Conservation (phyloP, 2,329 filamentous ascomycete genomes). For the Colletotrichum paranaense region DNA sequence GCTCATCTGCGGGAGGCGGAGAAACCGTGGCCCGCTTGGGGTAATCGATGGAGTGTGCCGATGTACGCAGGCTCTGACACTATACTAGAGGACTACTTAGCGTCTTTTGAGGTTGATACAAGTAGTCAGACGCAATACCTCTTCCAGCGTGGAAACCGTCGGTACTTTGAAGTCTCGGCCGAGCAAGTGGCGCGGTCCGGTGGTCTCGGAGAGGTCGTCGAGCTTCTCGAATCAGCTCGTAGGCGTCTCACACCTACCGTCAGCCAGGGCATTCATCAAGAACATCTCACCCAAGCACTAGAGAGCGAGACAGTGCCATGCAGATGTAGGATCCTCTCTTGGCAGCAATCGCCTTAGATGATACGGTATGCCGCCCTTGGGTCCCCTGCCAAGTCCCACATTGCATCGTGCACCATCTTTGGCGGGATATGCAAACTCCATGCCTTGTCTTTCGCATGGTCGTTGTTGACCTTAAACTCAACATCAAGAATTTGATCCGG, state of each 20-base stretch:
- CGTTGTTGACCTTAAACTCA: background rate
- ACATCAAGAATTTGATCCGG: background rate
- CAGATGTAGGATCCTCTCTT: constrained; percentile 5
- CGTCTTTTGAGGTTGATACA: background rate
- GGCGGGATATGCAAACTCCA: background rate
- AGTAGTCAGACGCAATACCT: background rate
- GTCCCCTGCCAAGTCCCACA: background rate
- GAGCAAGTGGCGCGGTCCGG: constrained; percentile 4
- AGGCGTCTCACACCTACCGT: background rate
- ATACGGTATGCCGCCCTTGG: background rate
- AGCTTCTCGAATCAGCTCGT: constrained; percentile 4
- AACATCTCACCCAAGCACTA: background rate
- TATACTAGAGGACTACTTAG: background rate
- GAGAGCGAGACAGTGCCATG: background rate
- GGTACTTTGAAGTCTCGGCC: constrained; percentile 1
- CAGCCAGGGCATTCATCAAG: background rate
- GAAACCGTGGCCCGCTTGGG: background rate
- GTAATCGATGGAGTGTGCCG: background rate
- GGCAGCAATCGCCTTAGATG: constrained; percentile 11
- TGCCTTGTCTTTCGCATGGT: background rate
- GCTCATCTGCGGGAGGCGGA: constrained; percentile 5
- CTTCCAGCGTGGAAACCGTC: background rate
- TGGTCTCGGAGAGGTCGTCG: constrained; percentile 4
- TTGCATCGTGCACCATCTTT: background rate
- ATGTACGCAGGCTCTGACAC: background rate